Conservation (phyloP, 805 yeast species). For the Kluyveromyces starmeri region DNA sequence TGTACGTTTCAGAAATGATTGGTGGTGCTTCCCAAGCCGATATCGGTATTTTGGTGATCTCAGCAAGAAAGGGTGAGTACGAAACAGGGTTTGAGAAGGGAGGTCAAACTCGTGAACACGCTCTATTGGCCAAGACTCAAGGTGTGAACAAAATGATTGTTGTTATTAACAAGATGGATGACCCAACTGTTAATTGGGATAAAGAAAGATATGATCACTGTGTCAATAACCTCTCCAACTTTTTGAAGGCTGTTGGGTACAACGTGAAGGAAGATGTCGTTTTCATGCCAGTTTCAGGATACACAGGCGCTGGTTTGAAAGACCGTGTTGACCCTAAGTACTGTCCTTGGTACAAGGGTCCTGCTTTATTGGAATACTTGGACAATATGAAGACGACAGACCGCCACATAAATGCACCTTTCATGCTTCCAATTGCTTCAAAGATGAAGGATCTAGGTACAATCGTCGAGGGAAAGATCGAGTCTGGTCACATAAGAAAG, state of each 20-base stretch:
- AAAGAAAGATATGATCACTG: slow-evolving; percentile 95
- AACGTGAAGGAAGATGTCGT: slow-evolving; percentile 71
- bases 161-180: slow-evolving; percentile 98
- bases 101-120: slow-evolving; percentile 98
- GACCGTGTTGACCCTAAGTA: slow-evolving; percentile 62
- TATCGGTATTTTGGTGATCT: slow-evolving; percentile 92
- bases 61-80: slow-evolving; percentile 98
- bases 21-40: slow-evolving; percentile 99
- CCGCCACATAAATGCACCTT: slow-evolving; percentile 88
- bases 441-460: slow-evolving; percentile 97
- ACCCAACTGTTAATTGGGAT: slow-evolving; percentile 93
- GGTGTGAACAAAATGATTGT: slow-evolving; percentile 93
- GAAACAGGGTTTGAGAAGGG: slow-evolving; percentile 99
- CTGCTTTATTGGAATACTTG: slow-evolving; percentile 81
- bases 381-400: slow-evolving; percentile 73
- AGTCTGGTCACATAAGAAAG: slow-evolving; percentile 86
- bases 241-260: slow-evolving; percentile 86
- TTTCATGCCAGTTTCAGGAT: slow-evolving; percentile 97
- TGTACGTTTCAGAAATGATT: slow-evolving; percentile 98
- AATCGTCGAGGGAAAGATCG: slow-evolving; percentile 96
- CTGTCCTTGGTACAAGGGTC: slow-evolving; percentile 94
- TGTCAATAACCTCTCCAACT: slow-evolving; percentile 66
- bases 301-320: slow-evolving; percentile 93
- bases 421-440: slow-evolving; percentile 92
- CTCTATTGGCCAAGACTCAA: slow-evolving; percentile 93